Evolutionary conservation across 352 stramenopile species (phyloP).

Genomic region (Peronospora belbahrii): DNA sequence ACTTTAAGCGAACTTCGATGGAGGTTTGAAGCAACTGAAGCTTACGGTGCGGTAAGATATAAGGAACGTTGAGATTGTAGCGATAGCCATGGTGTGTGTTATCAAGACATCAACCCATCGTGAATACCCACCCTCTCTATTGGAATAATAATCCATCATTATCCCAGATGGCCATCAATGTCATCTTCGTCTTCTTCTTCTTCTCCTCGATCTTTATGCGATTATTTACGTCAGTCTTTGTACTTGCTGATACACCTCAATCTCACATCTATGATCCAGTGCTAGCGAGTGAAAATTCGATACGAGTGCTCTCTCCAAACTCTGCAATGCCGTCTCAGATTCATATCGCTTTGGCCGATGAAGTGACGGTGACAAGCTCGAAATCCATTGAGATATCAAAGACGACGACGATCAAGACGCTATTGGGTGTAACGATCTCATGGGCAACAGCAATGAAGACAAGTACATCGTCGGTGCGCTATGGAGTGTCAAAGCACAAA

Average conservation of each 20-base stretch:
- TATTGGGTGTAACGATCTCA: slow-evolving; percentile 46
- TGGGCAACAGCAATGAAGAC: slow-evolving; percentile 44
- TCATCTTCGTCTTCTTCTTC: slow-evolving; percentile 13
- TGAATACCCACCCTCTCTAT: too few relatives aligned
- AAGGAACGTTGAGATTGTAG: too few relatives aligned
- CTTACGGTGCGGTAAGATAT: too few relatives aligned
- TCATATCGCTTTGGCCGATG: slow-evolving; percentile 37
- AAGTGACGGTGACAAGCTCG: slow-evolving; percentile 15
- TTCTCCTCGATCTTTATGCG: too few relatives aligned
- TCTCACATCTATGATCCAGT: slow-evolving; percentile 27
- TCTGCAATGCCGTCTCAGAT: slow-evolving; percentile 33
- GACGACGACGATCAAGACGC: background rate
- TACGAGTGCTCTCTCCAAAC: background rate
- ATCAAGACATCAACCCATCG: too few relatives aligned
- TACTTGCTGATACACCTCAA: slow-evolving; percentile 9
- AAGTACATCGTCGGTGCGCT: slow-evolving; percentile 39
- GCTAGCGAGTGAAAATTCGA: background rate
- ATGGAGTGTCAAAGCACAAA: slow-evolving; percentile 25
- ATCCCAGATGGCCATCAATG: slow-evolving; percentile 8
- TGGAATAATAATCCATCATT: too few relatives aligned
- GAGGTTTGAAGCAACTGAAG: too few relatives aligned
- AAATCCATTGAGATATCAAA: slow-evolving; percentile 2
- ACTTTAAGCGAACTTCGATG: background rate
- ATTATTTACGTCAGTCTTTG: slow-evolving; percentile 14
- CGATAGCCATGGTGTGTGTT: too few relatives aligned